Evolutionary conservation across 2,329 filamentous ascomycete species (phyloP), one percentile per base, ranked within the genome.

Genomic region (Hypoxylon sp.): DNA sequence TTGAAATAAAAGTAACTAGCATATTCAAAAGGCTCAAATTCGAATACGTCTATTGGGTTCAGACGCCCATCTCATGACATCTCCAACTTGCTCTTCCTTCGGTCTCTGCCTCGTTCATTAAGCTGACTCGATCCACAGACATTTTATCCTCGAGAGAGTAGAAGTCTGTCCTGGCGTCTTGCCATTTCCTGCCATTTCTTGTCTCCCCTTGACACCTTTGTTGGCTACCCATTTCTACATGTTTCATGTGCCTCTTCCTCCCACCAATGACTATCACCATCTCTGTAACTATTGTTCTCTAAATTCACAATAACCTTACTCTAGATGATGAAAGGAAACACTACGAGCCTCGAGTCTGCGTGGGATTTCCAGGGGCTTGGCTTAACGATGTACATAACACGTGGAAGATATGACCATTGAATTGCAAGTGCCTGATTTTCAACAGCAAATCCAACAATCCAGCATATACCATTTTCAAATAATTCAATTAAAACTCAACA

Each of bases 261-360:
- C 21, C 29, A 30, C 48, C 5, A 46, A 12, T 5, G 5, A 19
- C 32, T 52, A 29, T 9, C 23, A 45, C 2, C n/a, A 11, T 3
- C 46, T 30, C 16, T 14, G 14, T 14, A 6, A 8, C 3, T 27
- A 46, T 43, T 48, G 11, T 65, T 41, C 55, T 61, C 37, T 30
- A 53, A 29, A 21, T 21, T 5, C 12, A 53, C 25, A 57, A 57
- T 61, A 11, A 30, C 30, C 25, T 61, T 61, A 47, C 61, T 61
- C 62, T 65, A 45, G 57, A 43, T 41, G 11, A 53, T 57, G 16
- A 52, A 41, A 41, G 55, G 19, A 30, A 30, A 41, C 21, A 46
- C 56, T 46, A 39, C 45, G 1, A 30, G 23, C 6, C 2, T 56
- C 37, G 34, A 61, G 32, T 39, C 8, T 19, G 11, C 7, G n/a